phyloP scores from a whole-genome alignment of 1,284 basidiomycete genomes.

The Fistulina hepatica region DNA sequence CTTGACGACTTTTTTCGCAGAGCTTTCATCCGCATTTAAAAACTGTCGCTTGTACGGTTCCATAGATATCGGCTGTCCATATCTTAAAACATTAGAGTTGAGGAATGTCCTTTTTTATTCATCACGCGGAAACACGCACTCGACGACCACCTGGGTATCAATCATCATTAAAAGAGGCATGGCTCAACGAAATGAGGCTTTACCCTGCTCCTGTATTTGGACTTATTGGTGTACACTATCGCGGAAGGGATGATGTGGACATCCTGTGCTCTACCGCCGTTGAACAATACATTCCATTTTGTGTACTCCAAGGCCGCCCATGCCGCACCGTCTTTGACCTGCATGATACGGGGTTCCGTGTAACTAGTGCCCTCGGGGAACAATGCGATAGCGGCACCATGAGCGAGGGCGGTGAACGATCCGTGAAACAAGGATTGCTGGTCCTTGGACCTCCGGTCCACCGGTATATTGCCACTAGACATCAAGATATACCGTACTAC shows the following conservation, averaged over 20 bases:
- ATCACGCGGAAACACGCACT: slow-evolving; percentile 35
- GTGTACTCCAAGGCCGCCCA: slow-evolving; percentile 93
- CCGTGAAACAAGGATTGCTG: slow-evolving; percentile 82
- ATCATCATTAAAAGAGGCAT: slow-evolving; percentile 3
- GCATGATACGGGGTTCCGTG: slow-evolving; percentile 86
- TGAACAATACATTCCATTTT: slow-evolving; percentile 57
- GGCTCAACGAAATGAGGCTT: slow-evolving; percentile 20
- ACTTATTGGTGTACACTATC: slow-evolving; percentile 92
- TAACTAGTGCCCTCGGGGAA: slow-evolving; percentile 92
- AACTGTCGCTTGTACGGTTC: slow-evolving; percentile 73
- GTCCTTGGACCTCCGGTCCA: slow-evolving; percentile 88
- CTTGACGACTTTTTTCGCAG: slow-evolving; percentile 76
- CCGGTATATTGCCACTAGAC: slow-evolving; percentile 90
- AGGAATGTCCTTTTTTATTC: slow-evolving; percentile 7
- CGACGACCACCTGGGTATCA: slow-evolving; percentile 49
- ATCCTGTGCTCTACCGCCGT: slow-evolving; percentile 28
- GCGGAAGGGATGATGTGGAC: slow-evolving; percentile 69
- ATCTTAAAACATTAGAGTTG: slow-evolving; percentile 38
- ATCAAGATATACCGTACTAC: slow-evolving; percentile 64
- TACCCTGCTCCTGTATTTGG: slow-evolving; percentile 80
- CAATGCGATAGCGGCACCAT: slow-evolving; percentile 75
- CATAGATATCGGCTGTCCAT: slow-evolving; percentile 71
- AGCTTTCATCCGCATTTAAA: slow-evolving; percentile 54
- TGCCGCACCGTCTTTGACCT: slow-evolving; percentile 91
- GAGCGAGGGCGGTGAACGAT: slow-evolving; percentile 77